Percentiles rank a stretch among this genome's conserved stretches.
Conservation (phyloP, 1,284 basidiomycete genomes). For the Entoloma clypeatum region DNA sequence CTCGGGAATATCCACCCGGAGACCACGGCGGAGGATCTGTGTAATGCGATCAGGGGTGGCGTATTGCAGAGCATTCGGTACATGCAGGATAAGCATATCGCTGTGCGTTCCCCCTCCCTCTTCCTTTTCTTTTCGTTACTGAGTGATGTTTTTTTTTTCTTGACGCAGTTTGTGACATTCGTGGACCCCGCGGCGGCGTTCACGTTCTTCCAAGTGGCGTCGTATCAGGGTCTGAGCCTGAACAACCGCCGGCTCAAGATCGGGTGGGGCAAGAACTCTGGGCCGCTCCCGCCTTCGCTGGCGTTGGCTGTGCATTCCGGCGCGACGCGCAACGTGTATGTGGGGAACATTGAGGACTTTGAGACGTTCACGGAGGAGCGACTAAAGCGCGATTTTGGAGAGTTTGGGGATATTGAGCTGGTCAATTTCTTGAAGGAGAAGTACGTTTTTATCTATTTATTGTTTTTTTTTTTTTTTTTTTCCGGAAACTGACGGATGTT, state of each 20-base stretch:
- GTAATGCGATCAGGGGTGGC: conserved; percentile 90
- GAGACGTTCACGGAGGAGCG: conserved; percentile 83
- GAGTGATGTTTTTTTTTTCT: conserved; percentile 12
- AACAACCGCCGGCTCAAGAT: conserved; percentile 91
- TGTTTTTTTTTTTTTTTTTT: neutral
- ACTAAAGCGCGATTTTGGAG: conserved; percentile 84
- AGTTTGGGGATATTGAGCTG: conserved; percentile 92
- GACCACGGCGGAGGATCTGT: conserved; percentile 87
- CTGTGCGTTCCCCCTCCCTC: conserved; percentile 48
- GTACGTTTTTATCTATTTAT: conserved; percentile 39
- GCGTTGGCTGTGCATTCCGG: conserved; percentile 86
- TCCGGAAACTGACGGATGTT: conserved; percentile 6
- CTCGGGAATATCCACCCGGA: conserved; percentile 93
- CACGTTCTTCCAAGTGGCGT: conserved; percentile 88
- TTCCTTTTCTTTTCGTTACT: conserved; percentile 6
- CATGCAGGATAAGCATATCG: conserved; percentile 93
- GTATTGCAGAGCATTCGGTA: conserved; percentile 88
- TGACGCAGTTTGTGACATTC: conserved; percentile 79
- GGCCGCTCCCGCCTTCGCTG: conserved; percentile 77
- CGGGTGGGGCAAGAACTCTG: conserved; percentile 92
- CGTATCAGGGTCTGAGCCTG: conserved; percentile 81
- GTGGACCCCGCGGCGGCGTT: conserved; percentile 86
- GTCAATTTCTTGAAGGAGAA: conserved; percentile 95
- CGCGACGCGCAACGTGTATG: conserved; percentile 92
- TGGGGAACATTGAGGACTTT: conserved; percentile 91